Evolutionary conservation across 257 asterid genomes (phyloP).

Genomic region (Solanum virginianum): DNA sequence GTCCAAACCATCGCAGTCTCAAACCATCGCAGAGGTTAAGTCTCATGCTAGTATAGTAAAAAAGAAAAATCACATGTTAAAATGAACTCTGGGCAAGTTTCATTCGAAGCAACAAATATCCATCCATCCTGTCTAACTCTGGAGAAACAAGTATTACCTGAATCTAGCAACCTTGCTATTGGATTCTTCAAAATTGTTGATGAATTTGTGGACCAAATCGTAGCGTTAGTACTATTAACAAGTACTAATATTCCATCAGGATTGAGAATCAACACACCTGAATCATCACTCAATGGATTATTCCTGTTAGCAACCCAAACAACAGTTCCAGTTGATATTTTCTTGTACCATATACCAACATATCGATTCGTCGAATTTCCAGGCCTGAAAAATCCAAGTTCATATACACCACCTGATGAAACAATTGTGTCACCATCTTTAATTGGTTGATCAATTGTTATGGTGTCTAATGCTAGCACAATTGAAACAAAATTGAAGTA

Average conservation of each 20-base stretch:
- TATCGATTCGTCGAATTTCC: constrained; percentile 12
- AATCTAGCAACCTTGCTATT: constrained; percentile 9
- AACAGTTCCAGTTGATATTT: constrained; percentile 1
- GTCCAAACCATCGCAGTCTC: too few relatives aligned
- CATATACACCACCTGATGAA: not conserved
- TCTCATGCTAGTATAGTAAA: not conserved
- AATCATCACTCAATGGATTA: constrained; percentile 4
- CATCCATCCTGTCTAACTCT: not conserved
- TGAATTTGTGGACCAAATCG: constrained; percentile 11
- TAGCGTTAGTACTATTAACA: not conserved
- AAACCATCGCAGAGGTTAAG: too few relatives aligned
- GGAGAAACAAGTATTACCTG: not conserved
- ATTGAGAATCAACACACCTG: constrained; percentile 5
- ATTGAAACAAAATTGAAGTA: not conserved
- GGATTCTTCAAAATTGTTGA: not conserved
- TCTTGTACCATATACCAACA: constrained; percentile 25
- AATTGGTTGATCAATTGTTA: not conserved
- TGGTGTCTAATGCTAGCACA: not conserved
- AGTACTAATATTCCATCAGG: constrained; percentile 8
- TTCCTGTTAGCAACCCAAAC: constrained; percentile 28
- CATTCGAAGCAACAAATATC: not conserved
- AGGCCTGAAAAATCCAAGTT: constrained; percentile 6
- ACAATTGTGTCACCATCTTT: not conserved
- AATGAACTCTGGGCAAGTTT: not conserved
- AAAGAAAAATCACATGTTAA: not conserved